phyloP scores from a whole-genome alignment of 2,329 filamentous ascomycete species.

The Claviceps quebecensis region DNA sequence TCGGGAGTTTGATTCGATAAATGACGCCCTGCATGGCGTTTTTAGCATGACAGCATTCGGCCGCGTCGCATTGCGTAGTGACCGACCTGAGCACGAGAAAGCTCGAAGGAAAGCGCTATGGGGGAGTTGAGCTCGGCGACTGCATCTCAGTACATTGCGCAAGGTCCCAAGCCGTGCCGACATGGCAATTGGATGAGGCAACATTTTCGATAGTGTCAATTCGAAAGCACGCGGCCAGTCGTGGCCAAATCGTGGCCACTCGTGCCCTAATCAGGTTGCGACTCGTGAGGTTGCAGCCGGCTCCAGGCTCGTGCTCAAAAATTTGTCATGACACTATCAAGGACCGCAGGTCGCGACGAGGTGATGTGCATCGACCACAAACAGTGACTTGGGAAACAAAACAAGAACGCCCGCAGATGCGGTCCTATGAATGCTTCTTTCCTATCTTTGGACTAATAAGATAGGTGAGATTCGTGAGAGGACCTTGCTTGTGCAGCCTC shows the following conservation, averaged over 20 bases:
- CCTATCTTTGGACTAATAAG: no score
- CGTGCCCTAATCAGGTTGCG: neutral
- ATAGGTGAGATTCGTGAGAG: no score
- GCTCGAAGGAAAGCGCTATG: conserved; percentile 3
- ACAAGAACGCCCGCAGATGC: no score
- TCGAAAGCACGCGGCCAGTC: no score
- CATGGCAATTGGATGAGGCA: conserved; percentile 8
- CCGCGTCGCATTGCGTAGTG: neutral
- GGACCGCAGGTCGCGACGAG: no score
- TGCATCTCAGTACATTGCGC: conserved; percentile 15
- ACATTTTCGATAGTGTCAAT: neutral
- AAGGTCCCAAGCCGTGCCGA: conserved; percentile 12
- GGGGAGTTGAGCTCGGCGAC: conserved; percentile 9
- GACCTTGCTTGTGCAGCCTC: no score
- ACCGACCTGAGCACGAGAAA: conserved; percentile 5
- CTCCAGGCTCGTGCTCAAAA: no score
- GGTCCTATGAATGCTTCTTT: no score
- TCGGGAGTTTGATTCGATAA: neutral
- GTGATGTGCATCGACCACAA: no score
- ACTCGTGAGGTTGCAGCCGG: no score
- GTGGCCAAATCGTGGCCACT: neutral
- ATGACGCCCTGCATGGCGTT: neutral
- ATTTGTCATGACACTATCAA: no score
- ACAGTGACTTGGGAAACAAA: no score
- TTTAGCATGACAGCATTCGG: neutral